These are phyloP conservation scores for Turritis glabra DNA, from an alignment of 345 rosid genomes.

Conservation along the genomic window DNA sequence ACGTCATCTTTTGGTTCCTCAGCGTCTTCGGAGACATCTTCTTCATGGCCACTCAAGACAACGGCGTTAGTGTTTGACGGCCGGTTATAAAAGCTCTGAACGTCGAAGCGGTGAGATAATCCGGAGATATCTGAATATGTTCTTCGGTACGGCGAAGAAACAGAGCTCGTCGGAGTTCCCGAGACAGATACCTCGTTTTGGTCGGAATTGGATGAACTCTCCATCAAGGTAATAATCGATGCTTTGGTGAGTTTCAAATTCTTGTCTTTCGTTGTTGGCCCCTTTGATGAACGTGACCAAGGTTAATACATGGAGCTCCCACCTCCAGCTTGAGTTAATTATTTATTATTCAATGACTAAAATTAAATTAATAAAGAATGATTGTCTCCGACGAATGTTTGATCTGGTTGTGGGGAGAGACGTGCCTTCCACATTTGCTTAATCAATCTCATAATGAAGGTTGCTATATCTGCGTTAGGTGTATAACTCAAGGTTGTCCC, in stretches of 20 bases:
- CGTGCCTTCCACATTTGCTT: slow-evolving; percentile 44
- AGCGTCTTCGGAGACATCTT: slow-evolving; percentile 30
- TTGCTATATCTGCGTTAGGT: slow-evolving; percentile 33
- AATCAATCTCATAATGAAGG: slow-evolving; percentile 34
- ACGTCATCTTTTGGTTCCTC: slow-evolving; percentile 25
- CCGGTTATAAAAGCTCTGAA: slow-evolving; percentile 38
- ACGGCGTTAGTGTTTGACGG: slow-evolving; percentile 25
- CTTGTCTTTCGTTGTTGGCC: not conserved
- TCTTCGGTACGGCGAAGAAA: slow-evolving; percentile 58
- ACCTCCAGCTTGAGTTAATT: not conserved
- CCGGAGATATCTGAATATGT: slow-evolving; percentile 74
- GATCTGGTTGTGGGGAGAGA: slow-evolving; percentile 38
- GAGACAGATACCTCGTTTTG: slow-evolving; percentile 48
- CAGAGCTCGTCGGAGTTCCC: slow-evolving; percentile 59
- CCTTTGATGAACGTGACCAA: slow-evolving; percentile 27
- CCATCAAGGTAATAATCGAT: slow-evolving; percentile 40
- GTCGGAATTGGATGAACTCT: slow-evolving; percentile 45
- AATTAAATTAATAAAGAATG: not conserved
- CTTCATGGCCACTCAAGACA: slow-evolving; percentile 35
- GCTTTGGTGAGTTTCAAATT: slow-evolving; percentile 8
- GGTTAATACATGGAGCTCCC: slow-evolving; percentile 27
- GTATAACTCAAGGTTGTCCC: slow-evolving; percentile 23
- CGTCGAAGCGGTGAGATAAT: slow-evolving; percentile 37
- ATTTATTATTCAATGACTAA: not conserved
- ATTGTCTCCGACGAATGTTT: slow-evolving; percentile 19